Conservation (phyloP, 2,329 filamentous ascomycete species). For the Penicillium hesseltinei region DNA sequence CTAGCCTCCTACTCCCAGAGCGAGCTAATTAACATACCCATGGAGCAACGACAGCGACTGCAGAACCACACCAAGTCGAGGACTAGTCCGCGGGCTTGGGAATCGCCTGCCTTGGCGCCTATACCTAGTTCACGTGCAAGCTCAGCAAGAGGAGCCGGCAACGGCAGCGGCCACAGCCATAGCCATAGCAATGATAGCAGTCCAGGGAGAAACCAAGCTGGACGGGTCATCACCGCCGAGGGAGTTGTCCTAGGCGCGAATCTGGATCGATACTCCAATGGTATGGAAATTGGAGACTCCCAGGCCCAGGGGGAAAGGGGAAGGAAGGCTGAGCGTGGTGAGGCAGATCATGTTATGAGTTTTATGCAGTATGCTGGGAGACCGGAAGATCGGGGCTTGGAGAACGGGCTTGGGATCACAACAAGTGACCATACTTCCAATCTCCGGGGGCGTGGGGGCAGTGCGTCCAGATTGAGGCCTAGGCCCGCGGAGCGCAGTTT, state of each 20-base stretch:
- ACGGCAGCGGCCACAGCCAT: background rate
- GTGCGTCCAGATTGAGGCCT: background rate
- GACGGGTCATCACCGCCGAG: slow-evolving; percentile 26
- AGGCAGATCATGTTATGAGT: slow-evolving; percentile 25
- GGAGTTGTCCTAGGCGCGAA: slow-evolving; percentile 30
- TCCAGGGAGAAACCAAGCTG: background rate
- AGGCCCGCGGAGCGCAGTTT: background rate
- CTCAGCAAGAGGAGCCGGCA: background rate
- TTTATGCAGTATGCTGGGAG: slow-evolving; percentile 26
- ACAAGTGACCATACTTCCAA: background rate
- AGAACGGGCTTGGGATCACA: background rate
- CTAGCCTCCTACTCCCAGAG: slow-evolving; percentile 23
- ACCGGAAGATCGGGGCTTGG: background rate
- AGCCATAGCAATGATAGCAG: background rate
- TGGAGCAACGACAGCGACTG: slow-evolving; percentile 9
- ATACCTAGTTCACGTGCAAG: background rate
- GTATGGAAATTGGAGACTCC: background rate
- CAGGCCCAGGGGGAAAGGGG: background rate
- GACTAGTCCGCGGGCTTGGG: background rate
- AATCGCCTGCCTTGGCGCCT: background rate
- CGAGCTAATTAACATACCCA: slow-evolving; percentile 32
- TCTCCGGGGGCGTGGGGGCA: no score
- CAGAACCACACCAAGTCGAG: background rate
- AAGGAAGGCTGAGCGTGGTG: background rate
- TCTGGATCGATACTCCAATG: slow-evolving; percentile 19